Percentiles rank a stretch among this genome's conserved stretches.
phyloP scores from a whole-genome alignment of 345 rosid genomes.

The Boechera stricta region DNA sequence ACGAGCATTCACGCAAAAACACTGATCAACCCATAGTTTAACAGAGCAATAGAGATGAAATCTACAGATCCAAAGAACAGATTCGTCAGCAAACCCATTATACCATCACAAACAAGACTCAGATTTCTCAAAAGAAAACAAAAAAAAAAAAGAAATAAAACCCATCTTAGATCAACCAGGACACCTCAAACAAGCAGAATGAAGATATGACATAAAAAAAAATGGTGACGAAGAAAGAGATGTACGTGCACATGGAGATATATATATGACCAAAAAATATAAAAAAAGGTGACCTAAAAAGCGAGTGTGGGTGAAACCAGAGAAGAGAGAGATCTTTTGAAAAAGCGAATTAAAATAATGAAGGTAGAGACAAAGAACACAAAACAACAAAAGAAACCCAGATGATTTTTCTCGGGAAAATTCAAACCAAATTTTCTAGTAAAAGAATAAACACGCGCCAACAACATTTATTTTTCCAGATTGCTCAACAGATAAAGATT shows the following conservation, averaged over 20 bases:
- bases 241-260: slow-evolving; percentile 17
- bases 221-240: slow-evolving; percentile 5
- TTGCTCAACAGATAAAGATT: not conserved
- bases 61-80: not conserved
- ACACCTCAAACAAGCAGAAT: not conserved
- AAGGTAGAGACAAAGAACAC: not conserved
- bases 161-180: not conserved
- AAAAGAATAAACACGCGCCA: not conserved
- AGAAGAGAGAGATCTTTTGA: not conserved
- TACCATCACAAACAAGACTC: not conserved
- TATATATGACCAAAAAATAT: not conserved
- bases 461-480: not conserved
- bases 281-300: not conserved
- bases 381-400: not conserved
- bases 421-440: not conserved
- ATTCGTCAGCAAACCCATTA: not conserved
- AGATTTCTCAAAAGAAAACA: not conserved
- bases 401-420: not conserved
- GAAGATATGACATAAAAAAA: not conserved
- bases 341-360: not conserved
- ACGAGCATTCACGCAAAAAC: not conserved
- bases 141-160: not conserved
- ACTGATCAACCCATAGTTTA: not conserved
- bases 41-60: not conserved
- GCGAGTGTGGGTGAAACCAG: not conserved